A percentile compares a stretch with the other conserved stretches of the same genome.
Conservation (phyloP, 495 filamentous ascomycete genomes). For the Penicillium subrubescens region DNA sequence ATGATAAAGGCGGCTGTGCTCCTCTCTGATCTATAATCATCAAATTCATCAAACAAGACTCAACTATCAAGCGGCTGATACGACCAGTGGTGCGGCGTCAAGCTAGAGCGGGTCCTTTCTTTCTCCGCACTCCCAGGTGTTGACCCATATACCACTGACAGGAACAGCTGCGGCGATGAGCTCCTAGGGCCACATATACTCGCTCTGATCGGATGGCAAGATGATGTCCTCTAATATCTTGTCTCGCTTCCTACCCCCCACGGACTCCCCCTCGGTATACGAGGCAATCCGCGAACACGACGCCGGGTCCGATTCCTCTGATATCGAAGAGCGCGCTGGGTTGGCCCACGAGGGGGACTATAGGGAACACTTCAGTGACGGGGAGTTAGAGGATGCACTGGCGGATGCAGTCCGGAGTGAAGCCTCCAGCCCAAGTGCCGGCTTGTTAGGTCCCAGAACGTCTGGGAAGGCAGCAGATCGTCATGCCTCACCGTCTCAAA, state of each 20-base stretch:
- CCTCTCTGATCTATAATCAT: background rate
- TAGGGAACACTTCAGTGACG: conserved; percentile 65
- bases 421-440: conserved; percentile 58
- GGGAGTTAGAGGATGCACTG: conserved; percentile 69
- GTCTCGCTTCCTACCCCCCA: conserved; percentile 68
- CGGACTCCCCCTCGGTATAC: conserved; percentile 69
- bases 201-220: conserved; percentile 20
- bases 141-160: background rate
- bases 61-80: background rate
- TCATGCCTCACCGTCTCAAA: conserved; percentile 19
- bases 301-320: conserved; percentile 57
- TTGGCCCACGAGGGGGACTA: conserved; percentile 68
- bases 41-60: background rate
- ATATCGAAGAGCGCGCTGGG: conserved; percentile 69
- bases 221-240: conserved; percentile 81
- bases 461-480: conserved; percentile 17
- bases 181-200: conserved; percentile 4
- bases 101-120: conserved; percentile 3
- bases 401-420: conserved; percentile 64
- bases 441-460: conserved; percentile 31
- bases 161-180: conserved; percentile 22
- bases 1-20: background rate
- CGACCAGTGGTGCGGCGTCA: background rate
- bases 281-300: conserved; percentile 67
- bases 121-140: background rate